Percentiles rank a stretch among this genome's conserved stretches.
Evolutionary conservation across 306 rosid genomes (phyloP).

Genomic region (Alnus glutinosa): DNA sequence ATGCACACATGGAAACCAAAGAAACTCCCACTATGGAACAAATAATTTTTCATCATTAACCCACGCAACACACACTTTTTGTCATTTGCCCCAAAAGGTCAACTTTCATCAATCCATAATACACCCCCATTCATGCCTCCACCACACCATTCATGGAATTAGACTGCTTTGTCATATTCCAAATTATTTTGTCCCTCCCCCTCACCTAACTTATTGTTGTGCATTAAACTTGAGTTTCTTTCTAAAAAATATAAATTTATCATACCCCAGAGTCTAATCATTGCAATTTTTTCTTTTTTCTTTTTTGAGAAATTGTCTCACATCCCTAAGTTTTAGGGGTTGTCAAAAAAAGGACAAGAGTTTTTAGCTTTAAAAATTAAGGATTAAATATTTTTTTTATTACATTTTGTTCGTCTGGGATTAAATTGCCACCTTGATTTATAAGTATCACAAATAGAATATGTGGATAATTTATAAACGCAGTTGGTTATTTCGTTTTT

Average conservation of each 20-base stretch:
- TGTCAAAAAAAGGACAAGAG: no score
- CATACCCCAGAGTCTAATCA: background rate
- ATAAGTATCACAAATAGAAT: no score
- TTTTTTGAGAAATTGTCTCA: no score
- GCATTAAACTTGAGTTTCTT: background rate
- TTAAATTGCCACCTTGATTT: no score
- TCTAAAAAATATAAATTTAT: background rate
- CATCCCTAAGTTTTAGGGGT: no score
- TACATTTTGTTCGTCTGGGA: no score
- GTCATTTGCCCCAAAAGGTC: conserved; percentile 57
- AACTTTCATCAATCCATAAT: conserved; percentile 45
- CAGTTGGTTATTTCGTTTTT: no score
- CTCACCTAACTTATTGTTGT: background rate
- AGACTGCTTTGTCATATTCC: conserved; percentile 37
- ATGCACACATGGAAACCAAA: conserved; percentile 70
- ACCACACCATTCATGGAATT: conserved; percentile 21
- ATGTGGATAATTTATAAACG: no score
- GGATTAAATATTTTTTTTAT: no score
- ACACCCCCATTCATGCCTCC: conserved; percentile 28
- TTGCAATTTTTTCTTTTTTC: background rate
- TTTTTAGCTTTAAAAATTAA: no score
- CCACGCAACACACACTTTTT: conserved; percentile 52
- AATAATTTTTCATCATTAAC: conserved; percentile 58
- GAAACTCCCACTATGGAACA: conserved; percentile 53
- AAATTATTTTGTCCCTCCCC: conserved; percentile 46